Conservation (phyloP, 495 filamentous ascomycete species). For the Evansstolkia leycettana region DNA sequence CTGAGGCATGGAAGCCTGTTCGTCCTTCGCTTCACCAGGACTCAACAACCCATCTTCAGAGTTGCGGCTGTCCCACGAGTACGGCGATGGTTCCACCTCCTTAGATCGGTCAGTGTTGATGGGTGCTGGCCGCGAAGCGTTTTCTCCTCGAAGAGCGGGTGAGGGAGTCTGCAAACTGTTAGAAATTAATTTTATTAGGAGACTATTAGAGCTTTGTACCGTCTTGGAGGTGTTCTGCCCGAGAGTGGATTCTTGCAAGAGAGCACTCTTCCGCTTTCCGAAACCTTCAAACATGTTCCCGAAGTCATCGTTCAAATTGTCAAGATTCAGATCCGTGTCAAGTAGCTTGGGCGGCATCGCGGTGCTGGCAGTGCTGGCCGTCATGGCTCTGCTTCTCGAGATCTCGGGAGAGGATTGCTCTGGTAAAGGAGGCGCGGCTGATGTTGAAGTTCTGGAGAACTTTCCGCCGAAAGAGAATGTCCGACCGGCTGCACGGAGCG, state of each 20-base stretch:
- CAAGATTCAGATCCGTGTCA: constrained; percentile 42
- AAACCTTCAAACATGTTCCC: constrained; percentile 54
- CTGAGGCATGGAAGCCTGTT: constrained; percentile 1
- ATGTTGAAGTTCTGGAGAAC: constrained; percentile 27
- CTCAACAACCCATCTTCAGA: constrained; percentile 51
- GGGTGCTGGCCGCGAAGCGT: constrained; percentile 32
- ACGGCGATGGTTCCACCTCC: constrained; percentile 45
- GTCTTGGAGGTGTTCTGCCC: not conserved
- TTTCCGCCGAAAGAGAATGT: constrained; percentile 58
- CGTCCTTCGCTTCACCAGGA: constrained; percentile 9
- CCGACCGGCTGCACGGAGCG: constrained; percentile 52
- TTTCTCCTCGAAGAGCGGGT: constrained; percentile 4
- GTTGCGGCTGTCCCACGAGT: constrained; percentile 57
- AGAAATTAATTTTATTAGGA: not conserved
- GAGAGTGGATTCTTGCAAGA: constrained; percentile 12
- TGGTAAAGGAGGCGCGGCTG: constrained; percentile 23
- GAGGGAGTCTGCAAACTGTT: not conserved
- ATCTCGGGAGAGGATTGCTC: constrained; percentile 31
- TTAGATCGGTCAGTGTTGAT: constrained; percentile 45
- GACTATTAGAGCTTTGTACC: not conserved
- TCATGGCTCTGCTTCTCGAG: constrained; percentile 33
- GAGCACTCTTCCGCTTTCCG: constrained; percentile 40
- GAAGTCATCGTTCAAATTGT: constrained; percentile 44
- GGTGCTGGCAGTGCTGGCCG: constrained; percentile 49
- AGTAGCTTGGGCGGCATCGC: constrained; percentile 57